Base-by-base conservation (phyloP, 345 rosid species). In the Eucalyptus viminalis region DNA sequence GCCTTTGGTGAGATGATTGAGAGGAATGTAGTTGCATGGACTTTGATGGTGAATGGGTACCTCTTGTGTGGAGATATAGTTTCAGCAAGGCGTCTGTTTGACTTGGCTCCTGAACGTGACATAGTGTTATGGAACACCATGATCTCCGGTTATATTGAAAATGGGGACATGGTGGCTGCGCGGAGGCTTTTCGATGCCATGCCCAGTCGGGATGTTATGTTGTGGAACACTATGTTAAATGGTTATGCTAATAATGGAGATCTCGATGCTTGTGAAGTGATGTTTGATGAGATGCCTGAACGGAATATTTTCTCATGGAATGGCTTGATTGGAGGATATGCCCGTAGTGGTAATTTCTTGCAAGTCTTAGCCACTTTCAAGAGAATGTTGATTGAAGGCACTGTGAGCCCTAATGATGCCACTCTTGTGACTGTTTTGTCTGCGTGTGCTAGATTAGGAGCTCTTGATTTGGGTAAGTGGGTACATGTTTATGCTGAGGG, bases 231-330 rank as follows among this genome's bases (percentile, higher is more conserved):
- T 0, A 27, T 95, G 89, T 90, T 96, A 90, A 93, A 92, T 58
- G 98, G 98, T 53, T 95, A 93, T 87, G 97, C 97, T 2, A 92
- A 45, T 89, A 85, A 86, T 45, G 94, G 99, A 86, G 94, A 95
- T 92, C 53, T 93, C 19, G 91, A 91, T 88, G 94, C 93, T 37
- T 94, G 93, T 89, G 92, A 92, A 90, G 91, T 89, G 86, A 72
- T 97, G 89, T 97, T 97, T 89, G 94, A 95, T 44, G 95, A 95
- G 90, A 97, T 97, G 95, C 93, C 92, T 0, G 94, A 93, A 91
- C 92, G 93, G 92, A 96, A 97, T 91, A 89, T 93, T 27, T 97
- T 97, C 86, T 96, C 99, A 11, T 97, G 97, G 99, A 97, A 95
- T 90, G 95, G 93, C 50, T 89, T 97, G 93, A 87, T 96, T 60